These are phyloP conservation scores for Oropetium thomaeum DNA, from an alignment of 176 grass and related monocot species.

Conservation along the genomic window DNA sequence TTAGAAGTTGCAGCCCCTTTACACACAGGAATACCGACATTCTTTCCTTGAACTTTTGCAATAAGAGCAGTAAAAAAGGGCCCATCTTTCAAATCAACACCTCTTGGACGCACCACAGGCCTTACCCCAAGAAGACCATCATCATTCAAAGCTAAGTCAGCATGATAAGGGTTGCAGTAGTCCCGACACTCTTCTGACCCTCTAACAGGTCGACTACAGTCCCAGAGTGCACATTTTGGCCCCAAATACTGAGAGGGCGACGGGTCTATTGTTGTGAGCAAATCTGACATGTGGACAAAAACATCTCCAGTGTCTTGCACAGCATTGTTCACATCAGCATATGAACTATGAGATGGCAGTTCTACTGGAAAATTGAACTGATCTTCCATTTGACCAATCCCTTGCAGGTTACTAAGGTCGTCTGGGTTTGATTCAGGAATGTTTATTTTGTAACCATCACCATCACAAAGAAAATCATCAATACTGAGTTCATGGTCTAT, in stretches of 20 bases:
- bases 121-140: conserved; percentile 84
- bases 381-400: conserved; percentile 53
- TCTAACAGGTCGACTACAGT: conserved; percentile 70
- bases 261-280: conserved; percentile 66
- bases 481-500: conserved; percentile 60
- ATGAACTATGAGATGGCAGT: conserved; percentile 28
- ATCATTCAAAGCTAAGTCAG: conserved; percentile 64
- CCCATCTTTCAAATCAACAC: conserved; percentile 89
- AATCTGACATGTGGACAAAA: conserved; percentile 55
- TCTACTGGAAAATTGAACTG: conserved; percentile 51
- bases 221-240: conserved; percentile 94
- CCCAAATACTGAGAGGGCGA: conserved; percentile 81
- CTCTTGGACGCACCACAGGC: conserved; percentile 77
- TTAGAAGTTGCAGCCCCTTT: conserved; percentile 90
- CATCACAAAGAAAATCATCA: conserved; percentile 57
- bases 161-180: conserved; percentile 86
- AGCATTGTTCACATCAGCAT: conserved; percentile 44
- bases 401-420: conserved; percentile 44
- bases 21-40: conserved; percentile 92
- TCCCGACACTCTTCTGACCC: conserved; percentile 57
- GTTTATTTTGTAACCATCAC: conserved; percentile 56
- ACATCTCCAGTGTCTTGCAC: conserved; percentile 45
- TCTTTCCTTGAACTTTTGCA: conserved; percentile 76
- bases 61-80: conserved; percentile 82
- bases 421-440: conserved; percentile 37